Evolutionary conservation across 257 asterid species (phyloP).

Genomic region (Fraxinus quadrangulata): DNA sequence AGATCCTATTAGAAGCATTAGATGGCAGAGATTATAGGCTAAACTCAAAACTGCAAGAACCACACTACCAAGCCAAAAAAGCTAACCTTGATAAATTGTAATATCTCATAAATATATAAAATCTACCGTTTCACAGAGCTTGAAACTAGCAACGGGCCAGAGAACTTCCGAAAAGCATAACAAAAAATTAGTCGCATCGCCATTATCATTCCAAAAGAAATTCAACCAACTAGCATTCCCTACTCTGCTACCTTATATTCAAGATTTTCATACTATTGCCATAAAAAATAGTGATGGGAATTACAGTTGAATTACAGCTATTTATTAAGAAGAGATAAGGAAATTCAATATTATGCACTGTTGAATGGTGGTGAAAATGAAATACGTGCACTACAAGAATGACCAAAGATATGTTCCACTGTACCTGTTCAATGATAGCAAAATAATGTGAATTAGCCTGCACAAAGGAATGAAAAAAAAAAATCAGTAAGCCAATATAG

Average conservation of each 20-base stretch:
- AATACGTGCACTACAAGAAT: conserved; percentile 17
- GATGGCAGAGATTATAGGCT: conserved; percentile 1
- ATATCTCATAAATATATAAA: conserved; percentile 3
- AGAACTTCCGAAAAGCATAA: conserved; percentile 5
- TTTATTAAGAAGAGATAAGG: conserved; percentile 1
- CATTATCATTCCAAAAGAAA: background rate
- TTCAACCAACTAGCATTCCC: conserved; percentile 2
- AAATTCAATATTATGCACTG: conserved; percentile 6
- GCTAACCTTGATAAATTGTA: conserved; percentile 8
- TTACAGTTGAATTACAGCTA: conserved; percentile 15
- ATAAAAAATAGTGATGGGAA: conserved; percentile 3
- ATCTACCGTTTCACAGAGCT: background rate
- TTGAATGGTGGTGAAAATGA: conserved; percentile 10
- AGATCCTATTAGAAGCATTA: conserved; percentile 7
- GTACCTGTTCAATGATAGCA: conserved; percentile 98
- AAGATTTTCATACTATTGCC: conserved; percentile 12
- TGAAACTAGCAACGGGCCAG: background rate
- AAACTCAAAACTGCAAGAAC: conserved; percentile 22
- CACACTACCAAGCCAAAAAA: conserved; percentile 12
- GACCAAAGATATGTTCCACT: conserved; percentile 16
- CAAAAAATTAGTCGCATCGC: background rate
- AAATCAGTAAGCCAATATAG: conserved; percentile 25
- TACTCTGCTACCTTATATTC: background rate
- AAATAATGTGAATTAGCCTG: conserved; percentile 99
- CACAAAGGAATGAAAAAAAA: conserved; percentile 30